Evolutionary conservation across 352 stramenopile species (phyloP), one percentile per base, ranked within the genome.

Genomic region (Globisporangium abappressorium): DNA sequence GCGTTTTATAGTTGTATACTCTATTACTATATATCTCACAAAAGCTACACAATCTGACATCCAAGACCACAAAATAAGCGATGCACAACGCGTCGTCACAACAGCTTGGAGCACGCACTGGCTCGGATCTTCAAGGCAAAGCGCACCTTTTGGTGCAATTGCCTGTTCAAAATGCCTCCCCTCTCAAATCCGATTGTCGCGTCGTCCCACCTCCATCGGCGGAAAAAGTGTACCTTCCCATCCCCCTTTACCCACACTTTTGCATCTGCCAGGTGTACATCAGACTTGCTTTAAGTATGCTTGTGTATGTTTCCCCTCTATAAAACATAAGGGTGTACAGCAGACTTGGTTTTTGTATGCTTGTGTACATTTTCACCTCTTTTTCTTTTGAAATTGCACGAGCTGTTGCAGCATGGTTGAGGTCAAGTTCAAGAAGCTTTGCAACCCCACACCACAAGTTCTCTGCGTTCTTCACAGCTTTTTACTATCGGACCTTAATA

Each of bases 181-280:
- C 43, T 51, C 18, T 36, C 24, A 58, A 38, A 36, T 20, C 6
- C 12, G 24, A 38, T 55, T 14, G 55, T 41, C 30, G 55, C 55
- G 28, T 60, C 28, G 57, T 62, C 34, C 30, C 4, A 24, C 49
- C 71, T 78, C 65, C 74, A 80, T 55, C 74, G 71, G 65, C 74
- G 74, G 74, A 80, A 80, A 72, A 75, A 34, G 65, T 76, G 54
- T 57, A 69, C 20, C 54, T 38, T 64, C 54, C 43, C 36, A 55
- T 63, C 41, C 61, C 30, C 61, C 30, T 43, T 2, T n/a, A 58
- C 60, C 7, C 41, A 22, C 41, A 49, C 41, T 43, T 9, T 43
- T 43, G 36, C 11, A 33, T 33, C 34, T 41, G 34, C 34, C 34
- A 38, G 24, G 24, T 26, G 24, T 26, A 26, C 24, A 26, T 26